Base-by-base conservation (phyloP, 1,139 yeast species). In the Saccharomyces hybrid region DNA sequence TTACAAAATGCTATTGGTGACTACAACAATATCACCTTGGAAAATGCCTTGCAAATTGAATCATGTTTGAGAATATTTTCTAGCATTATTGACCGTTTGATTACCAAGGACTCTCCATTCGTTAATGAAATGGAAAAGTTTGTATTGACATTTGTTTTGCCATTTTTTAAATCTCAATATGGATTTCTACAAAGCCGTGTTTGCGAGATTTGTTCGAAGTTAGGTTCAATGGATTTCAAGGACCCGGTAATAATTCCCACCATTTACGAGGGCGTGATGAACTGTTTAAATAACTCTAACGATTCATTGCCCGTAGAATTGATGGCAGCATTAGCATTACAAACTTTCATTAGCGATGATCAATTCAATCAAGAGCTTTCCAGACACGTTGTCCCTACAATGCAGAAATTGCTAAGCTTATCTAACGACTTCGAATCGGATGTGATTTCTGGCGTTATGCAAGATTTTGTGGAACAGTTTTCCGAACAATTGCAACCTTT, bases 401-500 rank as follows among this genome's bases (percentile, higher is more conserved):
- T 93, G 90, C 88, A 89, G 56, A 83, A 81, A 62, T 74, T 93
- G 55, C 75, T 93, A 62, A 82, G 80, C 28, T 73, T 93, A 51
- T 85, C 95, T 7, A 86, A 88, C 67, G 85, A 85, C 60, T 82
- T 91, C 59, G 99, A 93, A 64, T 84, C 86, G 58, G 99, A 93
- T 68, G 82, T 93, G 1, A 79, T 93, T 42, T 82, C 96, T 16
- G 88, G 86, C 42, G 96, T 93, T 14, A 89, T 93, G 87, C 98
- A 93, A 73, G 97, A 91, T 64, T 86, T 95, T 69, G 98, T 93
- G 26, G 97, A 91, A 65, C 83, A 81, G 55, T 93, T 86, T 70
- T 79, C 96, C 3, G 88, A 84, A 62, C 96, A 91, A 70, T 76
- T 93, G 61, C 95, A 91, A 62, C 98, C 99, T 31, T 93, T 91